Conservation (phyloP, 768 basidiomycete genomes). For the Kwoniella mangroviensis region DNA sequence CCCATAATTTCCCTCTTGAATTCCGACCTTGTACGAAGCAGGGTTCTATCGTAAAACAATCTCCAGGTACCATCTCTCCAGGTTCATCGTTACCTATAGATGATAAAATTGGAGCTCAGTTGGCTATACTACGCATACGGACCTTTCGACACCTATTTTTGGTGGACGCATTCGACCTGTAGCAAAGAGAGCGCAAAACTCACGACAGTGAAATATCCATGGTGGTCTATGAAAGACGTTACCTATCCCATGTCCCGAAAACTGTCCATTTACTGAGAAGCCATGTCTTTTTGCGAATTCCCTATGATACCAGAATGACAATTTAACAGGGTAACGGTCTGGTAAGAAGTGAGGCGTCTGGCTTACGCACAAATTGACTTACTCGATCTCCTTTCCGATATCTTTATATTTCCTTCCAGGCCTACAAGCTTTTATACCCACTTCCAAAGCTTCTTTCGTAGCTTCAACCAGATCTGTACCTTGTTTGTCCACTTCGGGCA, state of each 20-base stretch:
- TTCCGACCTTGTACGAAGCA: slow-evolving; percentile 75
- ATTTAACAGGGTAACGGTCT: not conserved
- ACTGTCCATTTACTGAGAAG: slow-evolving; percentile 72
- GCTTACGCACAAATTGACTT: slow-evolving; percentile 12
- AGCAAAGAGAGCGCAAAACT: slow-evolving; percentile 40
- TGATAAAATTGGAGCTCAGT: not conserved
- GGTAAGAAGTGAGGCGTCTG: too few species aligned
- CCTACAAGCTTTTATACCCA: slow-evolving; percentile 74
- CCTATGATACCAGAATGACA: slow-evolving; percentile 19
- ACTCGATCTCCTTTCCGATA: slow-evolving; percentile 73
- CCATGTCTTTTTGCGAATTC: slow-evolving; percentile 53
- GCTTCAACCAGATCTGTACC: slow-evolving; percentile 70
- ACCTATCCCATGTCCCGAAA: slow-evolving; percentile 88
- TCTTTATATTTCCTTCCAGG: slow-evolving; percentile 70
- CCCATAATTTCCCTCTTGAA: slow-evolving; percentile 74
- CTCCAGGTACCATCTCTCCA: slow-evolving; percentile 77
- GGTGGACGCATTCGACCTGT: not conserved
- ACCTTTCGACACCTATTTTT: too few species aligned
- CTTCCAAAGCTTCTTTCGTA: slow-evolving; percentile 69
- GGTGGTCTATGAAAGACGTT: slow-evolving; percentile 77
- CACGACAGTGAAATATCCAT: slow-evolving; percentile 80
- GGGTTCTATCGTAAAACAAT: slow-evolving; percentile 94
- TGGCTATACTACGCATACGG: not conserved
- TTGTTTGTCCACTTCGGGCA: slow-evolving; percentile 75
- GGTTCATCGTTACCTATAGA: slow-evolving; percentile 78